These are phyloP conservation scores for Blakeslea trispora DNA, from an alignment of 371 early-diverging fungal genomes.

Conservation along the genomic window DNA sequence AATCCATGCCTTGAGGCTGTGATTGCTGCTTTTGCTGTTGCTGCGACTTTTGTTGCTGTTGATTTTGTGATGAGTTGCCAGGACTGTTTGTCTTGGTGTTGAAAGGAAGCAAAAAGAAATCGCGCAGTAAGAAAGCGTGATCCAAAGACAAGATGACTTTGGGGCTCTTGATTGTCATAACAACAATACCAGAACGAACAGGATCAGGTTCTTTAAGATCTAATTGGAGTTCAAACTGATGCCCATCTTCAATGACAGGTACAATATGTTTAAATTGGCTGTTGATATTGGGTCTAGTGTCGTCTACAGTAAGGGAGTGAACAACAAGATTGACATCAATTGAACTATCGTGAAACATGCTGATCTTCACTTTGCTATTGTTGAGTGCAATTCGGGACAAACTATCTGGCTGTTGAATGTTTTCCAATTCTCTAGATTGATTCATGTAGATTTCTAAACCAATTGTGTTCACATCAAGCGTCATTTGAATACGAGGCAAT, in stretches of 20 bases:
- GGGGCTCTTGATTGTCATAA: constrained; percentile 82
- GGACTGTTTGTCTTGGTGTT: constrained; percentile 6
- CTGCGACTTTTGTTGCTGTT: constrained; percentile 6
- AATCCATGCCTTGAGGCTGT: constrained; percentile 30
- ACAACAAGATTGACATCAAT: constrained; percentile 74
- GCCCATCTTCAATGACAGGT: constrained; percentile 45
- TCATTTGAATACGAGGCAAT: constrained; percentile 21
- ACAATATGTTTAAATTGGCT: constrained; percentile 88
- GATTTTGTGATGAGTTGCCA: background rate
- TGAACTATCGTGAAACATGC: constrained; percentile 59
- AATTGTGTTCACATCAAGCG: constrained; percentile 28
- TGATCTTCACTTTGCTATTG: constrained; percentile 57
- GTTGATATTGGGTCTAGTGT: constrained; percentile 77
- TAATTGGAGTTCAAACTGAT: constrained; percentile 45
- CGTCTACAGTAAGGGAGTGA: constrained; percentile 73
- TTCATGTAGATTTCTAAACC: constrained; percentile 36
- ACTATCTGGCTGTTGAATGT: constrained; percentile 24
- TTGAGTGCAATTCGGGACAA: constrained; percentile 54
- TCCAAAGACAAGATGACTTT: constrained; percentile 85
- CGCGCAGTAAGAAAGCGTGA: constrained; percentile 71
- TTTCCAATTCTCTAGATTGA: constrained; percentile 6
- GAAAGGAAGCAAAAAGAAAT: constrained; percentile 73
- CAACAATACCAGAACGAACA: constrained; percentile 47
- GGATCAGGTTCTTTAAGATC: constrained; percentile 46
- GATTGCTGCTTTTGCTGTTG: constrained; percentile 9